phyloP scores from a whole-genome alignment of 2,329 filamentous ascomycete genomes.

The Colletotrichum sp. region DNA sequence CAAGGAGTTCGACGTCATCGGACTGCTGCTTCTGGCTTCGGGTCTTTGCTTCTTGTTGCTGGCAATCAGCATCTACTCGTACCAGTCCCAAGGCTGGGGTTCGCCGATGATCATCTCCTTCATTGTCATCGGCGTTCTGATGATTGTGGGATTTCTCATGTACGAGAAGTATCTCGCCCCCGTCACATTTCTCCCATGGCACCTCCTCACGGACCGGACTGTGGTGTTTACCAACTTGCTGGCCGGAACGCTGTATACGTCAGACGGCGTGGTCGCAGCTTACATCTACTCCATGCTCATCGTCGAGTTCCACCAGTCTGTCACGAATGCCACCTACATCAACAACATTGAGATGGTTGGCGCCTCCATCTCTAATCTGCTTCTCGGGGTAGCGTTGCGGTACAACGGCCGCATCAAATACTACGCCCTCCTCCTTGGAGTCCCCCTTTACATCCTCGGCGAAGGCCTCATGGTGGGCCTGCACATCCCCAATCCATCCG shows the following conservation, averaged over 20 bases:
- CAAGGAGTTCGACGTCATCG: conserved; percentile 31
- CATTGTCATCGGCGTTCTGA: conserved; percentile 54
- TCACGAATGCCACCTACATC: conserved; percentile 33
- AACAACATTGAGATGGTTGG: conserved; percentile 40
- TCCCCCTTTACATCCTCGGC: neutral
- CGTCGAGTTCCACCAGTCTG: conserved; percentile 41
- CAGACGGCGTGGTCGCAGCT: conserved; percentile 21
- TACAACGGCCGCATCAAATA: neutral
- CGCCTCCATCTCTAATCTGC: conserved; percentile 6
- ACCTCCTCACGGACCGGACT: conserved; percentile 45
- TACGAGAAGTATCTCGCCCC: conserved; percentile 58
- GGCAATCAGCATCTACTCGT: conserved; percentile 47
- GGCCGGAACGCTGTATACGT: conserved; percentile 27
- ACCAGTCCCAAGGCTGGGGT: conserved; percentile 41
- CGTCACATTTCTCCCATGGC: conserved; percentile 55
- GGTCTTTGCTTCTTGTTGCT: conserved; percentile 57
- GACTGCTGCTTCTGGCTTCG: conserved; percentile 55
- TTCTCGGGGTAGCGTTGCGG: neutral
- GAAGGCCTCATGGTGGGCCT: neutral
- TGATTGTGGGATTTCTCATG: conserved; percentile 47
- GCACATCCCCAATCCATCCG: neutral
- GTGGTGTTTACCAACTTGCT: conserved; percentile 28
- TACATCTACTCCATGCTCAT: conserved; percentile 41
- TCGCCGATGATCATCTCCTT: conserved; percentile 50
- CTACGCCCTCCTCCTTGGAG: neutral